Evolutionary conservation across 805 yeast species (phyloP).

Genomic region (Komagataella pastoris): DNA sequence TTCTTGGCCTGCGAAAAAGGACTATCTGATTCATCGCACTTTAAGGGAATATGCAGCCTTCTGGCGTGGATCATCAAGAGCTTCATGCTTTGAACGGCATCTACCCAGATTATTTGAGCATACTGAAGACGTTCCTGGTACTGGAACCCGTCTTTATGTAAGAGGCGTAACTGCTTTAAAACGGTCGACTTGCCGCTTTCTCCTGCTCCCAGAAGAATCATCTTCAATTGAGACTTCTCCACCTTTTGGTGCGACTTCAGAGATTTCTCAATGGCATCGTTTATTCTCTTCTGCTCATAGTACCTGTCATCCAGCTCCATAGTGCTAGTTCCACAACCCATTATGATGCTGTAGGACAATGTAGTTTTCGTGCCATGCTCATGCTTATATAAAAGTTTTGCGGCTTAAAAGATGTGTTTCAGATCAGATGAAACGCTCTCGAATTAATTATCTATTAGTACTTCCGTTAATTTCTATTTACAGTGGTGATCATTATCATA

Average conservation of each 20-base stretch:
- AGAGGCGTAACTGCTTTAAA: slow-evolving; percentile 70
- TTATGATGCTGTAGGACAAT: background rate
- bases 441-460: background rate
- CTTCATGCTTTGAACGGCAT: slow-evolving; percentile 77
- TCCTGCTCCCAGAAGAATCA: slow-evolving; percentile 83
- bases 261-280: slow-evolving; percentile 53
- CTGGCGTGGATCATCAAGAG: slow-evolving; percentile 65
- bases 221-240: slow-evolving; percentile 48
- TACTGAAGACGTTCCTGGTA: slow-evolving; percentile 71
- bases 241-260: slow-evolving; percentile 36
- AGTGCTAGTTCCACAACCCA: background rate
- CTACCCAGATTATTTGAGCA: slow-evolving; percentile 85
- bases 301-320: background rate
- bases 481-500: background rate
- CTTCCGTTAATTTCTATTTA: background rate
- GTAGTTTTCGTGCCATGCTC: background rate
- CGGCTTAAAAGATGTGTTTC: background rate
- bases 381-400: background rate
- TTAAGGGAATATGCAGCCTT: slow-evolving; percentile 45
- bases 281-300: slow-evolving; percentile 24
- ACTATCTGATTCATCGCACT: slow-evolving; percentile 44
- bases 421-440: background rate
- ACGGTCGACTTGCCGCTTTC: slow-evolving; percentile 94
- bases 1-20: slow-evolving; percentile 34
- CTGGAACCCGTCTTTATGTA: slow-evolving; percentile 79